phyloP scores from a whole-genome alignment of 106 monocot genomes.

The Platanthera guangdongensis region DNA sequence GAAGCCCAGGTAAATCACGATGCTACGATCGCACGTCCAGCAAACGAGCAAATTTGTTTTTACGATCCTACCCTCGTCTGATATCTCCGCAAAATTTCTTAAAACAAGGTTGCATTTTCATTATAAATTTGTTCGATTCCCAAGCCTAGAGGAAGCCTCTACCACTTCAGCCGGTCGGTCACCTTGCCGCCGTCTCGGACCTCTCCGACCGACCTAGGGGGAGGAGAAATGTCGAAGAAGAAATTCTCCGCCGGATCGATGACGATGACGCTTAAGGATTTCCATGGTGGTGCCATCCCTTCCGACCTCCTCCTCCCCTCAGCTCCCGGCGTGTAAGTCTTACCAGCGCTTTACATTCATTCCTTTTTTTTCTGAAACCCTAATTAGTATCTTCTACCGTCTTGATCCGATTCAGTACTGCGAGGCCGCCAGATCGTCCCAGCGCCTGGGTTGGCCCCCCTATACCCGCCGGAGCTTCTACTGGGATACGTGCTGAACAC shows the following conservation, averaged over 20 bases:
- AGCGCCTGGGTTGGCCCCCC: constrained; percentile 11
- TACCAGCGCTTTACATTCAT: background rate
- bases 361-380: constrained; percentile 2
- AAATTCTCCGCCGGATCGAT: constrained; percentile 53
- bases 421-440: constrained; percentile 36
- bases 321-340: constrained; percentile 77
- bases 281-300: constrained; percentile 97
- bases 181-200: background rate
- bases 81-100: too few relatives aligned
- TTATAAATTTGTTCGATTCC: background rate
- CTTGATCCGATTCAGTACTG: constrained; percentile 25
- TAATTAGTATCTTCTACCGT: background rate
- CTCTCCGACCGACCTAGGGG: background rate
- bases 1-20: too few relatives aligned
- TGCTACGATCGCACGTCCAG: too few relatives aligned
- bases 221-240: constrained; percentile 79
- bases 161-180: background rate
- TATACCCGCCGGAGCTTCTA: constrained; percentile 12
- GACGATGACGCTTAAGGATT: constrained; percentile 96
- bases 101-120: background rate
- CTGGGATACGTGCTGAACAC: constrained; percentile 11
- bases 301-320: constrained; percentile 90
- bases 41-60: too few relatives aligned
- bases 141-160: background rate
- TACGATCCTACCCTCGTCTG: too few relatives aligned